Base-by-base conservation (phyloP, 352 stramenopile genomes). In the Phytophthora nicotianae region DNA sequence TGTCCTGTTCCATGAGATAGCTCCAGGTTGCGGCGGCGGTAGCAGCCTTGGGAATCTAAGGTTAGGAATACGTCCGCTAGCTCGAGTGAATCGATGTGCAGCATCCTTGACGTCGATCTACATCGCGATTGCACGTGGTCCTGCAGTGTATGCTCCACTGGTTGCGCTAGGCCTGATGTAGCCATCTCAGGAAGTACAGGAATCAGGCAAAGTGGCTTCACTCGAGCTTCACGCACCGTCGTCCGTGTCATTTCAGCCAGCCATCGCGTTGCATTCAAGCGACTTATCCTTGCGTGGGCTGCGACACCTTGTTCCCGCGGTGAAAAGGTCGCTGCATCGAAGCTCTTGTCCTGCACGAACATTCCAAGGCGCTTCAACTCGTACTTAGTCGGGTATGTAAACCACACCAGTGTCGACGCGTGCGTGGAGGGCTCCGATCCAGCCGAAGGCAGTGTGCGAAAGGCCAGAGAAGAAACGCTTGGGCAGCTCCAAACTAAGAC, bases 401-500 rank as follows among this genome's bases (percentile, higher is more conserved):
- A 16, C 53, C 53, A 68, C 60, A 58, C 27, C 23, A 59, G 3
- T 4, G 14, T 29, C 26, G 33, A 29, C 33, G 9, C 40, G 40
- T 63, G 46, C 50, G 58, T 65, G 58, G 58, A 70, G 56, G 49
- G 55, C 62, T 70, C 56, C 49, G 49, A 70, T 70, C 63, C 51
- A 72, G 58, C 43, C 50, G 38, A 65, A 58, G 42, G 19, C 52
- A 65, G 38, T 69, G 54, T 10, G 35, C 40, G 58, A 67, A 71
- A 64, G 33, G 64, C 58, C 42, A 17, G 57, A 51, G 29, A 56
- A 50, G 41, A 54, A 63, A 51, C 35, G 26, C 35, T 20, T 21
- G 37, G 20, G 40, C 43, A 55, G 37, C 40, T 32, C 38, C 52
- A 52, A 63, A 58, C 33, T 43, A 59, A 64, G 47, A 57, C 47